Evolutionary conservation across 2,329 filamentous ascomycete species (phyloP), one percentile per base, ranked within the genome.

Genomic region (Neonectria hederae): DNA sequence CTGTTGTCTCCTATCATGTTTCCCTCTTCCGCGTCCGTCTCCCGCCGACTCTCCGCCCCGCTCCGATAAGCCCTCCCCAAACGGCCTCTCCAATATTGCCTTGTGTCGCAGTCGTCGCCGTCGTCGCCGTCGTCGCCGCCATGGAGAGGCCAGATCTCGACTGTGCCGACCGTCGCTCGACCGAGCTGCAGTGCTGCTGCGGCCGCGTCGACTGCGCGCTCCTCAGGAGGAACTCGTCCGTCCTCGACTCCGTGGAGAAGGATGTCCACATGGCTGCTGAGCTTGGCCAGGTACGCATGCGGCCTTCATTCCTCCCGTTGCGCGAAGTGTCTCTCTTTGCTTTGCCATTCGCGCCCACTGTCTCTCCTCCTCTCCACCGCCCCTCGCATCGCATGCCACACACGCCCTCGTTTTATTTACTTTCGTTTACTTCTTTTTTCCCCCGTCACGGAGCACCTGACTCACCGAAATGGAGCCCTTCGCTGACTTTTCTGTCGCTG

Each of bases 251-350:
- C 65, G 86, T 98, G 69, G 95, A 98, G 80, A 91, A 90, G 73
- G 93, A 97, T 81, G 92, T 97, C 58, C 89, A 90, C 73, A 93
- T 89, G 56, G 96, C 96, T 43, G 96, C 94, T 53, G 87, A 91
- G 76, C 86, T 97, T 73, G 96, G 96, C 69, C 92, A 97, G 92
- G 95, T 97, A 90, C 77, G 92, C 88, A 69, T 64, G 66, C 86
- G 68, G 56, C 72, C 73, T 75, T 75, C 72, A 73, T 75, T 75
- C 71, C 70, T 72, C 46, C 24, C 14, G 35, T 38, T 51, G 61
- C 65, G 60, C 48, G 30, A 52, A 46, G 28, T 54, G 26, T 56
- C 54, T 38, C 52, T 62, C 51, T 38, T 35, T 35, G 13, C 32
- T 35, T 35, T 35, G 32, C 32, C 24, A 19, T n/a, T 32, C 42